Base-by-base conservation (phyloP, 306 rosid genomes). In the Hylodesmum podocarpum region DNA sequence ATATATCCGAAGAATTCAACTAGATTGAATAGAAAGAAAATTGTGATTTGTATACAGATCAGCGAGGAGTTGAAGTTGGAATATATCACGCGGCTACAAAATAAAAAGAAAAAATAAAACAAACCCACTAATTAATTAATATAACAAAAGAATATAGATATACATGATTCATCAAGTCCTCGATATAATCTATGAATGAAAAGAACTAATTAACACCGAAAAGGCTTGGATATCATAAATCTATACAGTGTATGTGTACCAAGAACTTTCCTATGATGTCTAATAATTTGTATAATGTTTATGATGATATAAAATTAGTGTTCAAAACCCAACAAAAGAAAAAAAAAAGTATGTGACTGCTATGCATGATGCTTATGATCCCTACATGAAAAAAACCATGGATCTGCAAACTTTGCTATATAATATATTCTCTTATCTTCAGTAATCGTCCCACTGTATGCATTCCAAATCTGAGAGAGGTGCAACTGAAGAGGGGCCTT, bases 371-470 rank as follows among this genome's bases (percentile, higher is more conserved):
- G 81, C 50, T 75, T 70, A 65, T 64, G 86, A 82, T 76, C 82
- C 82, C 75, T 55, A 44, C 74, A 51, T 71, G 13, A 74, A 64
- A 82, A 73, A 80, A 67, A 24, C 76, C 72, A 75, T 65, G 79
- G 78, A 75, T 67, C 57, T 65, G 75, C 86, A 47, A 84, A 70
- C 74, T 74, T 74, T 41, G 82, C 39, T 47, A 40, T 66, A 9
- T n/a, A 51, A 66, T 68, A 15, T 0, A n/a, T 66, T 19, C 6
- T 46, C 29, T 70, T 5, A 15, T 58, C 41, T 39, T 39, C 85
- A 85, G 81, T 63, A 87, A 69, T 81, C 81, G 36, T 75, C 91
- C 97, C 97, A 91, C 70, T 64, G 70, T 14, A 91, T 57, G 82
- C 80, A 43, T 29, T 88, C 90, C 67, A 89, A 73, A 39, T 86